These are phyloP conservation scores for Ceratobasidium sp. DNA, from an alignment of 1,284 basidiomycete genomes.

Conservation along the genomic window DNA sequence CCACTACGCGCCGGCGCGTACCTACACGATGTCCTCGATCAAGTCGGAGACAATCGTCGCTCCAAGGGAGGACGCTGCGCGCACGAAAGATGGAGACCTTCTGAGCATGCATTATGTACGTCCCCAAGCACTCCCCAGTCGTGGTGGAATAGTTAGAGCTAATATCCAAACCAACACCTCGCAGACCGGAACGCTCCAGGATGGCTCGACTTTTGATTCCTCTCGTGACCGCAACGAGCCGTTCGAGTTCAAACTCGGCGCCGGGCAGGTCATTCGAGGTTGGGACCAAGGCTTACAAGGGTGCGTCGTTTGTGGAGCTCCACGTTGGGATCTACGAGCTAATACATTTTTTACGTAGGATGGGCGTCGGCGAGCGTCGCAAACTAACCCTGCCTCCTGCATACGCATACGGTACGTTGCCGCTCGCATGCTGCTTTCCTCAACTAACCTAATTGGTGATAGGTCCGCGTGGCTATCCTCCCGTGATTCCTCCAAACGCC, in stretches of 20 bases:
- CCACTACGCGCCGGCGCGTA: slow-evolving; percentile 8
- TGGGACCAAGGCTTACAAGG: slow-evolving; percentile 56
- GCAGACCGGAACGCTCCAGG: slow-evolving; percentile 31
- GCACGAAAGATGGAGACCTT: slow-evolving; percentile 31
- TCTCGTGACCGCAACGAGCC: slow-evolving; percentile 50
- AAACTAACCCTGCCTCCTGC: slow-evolving; percentile 30
- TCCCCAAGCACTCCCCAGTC: background rate
- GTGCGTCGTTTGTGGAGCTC: slow-evolving; percentile 58
- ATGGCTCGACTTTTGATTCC: slow-evolving; percentile 46
- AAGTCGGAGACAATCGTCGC: slow-evolving; percentile 33
- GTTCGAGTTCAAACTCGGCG: slow-evolving; percentile 44
- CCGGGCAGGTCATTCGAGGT: slow-evolving; percentile 37
- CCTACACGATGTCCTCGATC: slow-evolving; percentile 41
- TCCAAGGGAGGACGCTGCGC: background rate
- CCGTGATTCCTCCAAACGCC: slow-evolving; percentile 60
- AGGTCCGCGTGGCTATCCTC: slow-evolving; percentile 55
- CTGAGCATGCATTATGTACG: slow-evolving; percentile 41
- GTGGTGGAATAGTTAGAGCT: too few relatives aligned
- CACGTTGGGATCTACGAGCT: slow-evolving; percentile 43
- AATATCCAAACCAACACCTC: too few relatives aligned
- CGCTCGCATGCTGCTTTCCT: too few relatives aligned
- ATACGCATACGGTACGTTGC: slow-evolving; percentile 48
- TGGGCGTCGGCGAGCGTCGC: slow-evolving; percentile 22
- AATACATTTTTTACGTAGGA: slow-evolving; percentile 6
- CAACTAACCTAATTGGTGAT: too few relatives aligned